Evolutionary conservation across 2,329 filamentous ascomycete species (phyloP), one percentile per base, ranked within the genome.

Genomic region (Didymella sp.): DNA sequence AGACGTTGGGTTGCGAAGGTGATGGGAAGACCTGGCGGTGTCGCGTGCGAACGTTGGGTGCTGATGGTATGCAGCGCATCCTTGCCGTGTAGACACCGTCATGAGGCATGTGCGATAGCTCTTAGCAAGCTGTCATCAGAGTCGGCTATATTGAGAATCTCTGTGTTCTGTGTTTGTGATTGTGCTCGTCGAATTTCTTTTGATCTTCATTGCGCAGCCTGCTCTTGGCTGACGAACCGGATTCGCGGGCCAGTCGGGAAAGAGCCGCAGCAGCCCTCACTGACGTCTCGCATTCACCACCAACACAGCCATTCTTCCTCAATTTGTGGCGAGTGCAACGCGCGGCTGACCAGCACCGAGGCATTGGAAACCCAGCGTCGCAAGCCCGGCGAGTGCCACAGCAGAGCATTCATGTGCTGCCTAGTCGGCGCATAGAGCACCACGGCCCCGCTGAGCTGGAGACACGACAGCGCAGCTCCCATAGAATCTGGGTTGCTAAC

Each of bases 401-500:
- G 56, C 60, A 55, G 55, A 33, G 57, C 55, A 59, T 65, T 60
- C 62, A 71, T 73, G 69, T 70, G 68, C 67, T 69, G 68, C 69
- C 66, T 69, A 62, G 52, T 45, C 59, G 43, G 56, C 60, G 56
- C 51, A 58, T 61, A 59, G 38, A 41, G 22, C 30, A 61, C 59
- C 57, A 60, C 59, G 58, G 61, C 68, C 70, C 69, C 66, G 62
- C 69, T 67, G 67, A 67, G 65, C 67, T 67, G 64, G 59, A 62
- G 49, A 61, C 63, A 51, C 51, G 56, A 60, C 59, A 59, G 35
- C 54, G 25, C 33, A 37, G 33, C 33, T 19, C 33, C n/a, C 28
- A 31, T 40, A 43, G n/a, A 17, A 33, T 46, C 22, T 40, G 17
- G 19, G 19, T 5, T 19, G 28, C 35, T 17, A 22, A 30, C 28